Evolutionary conservation across 257 asterid species (phyloP).

Genomic region (Penstemon barbatus): DNA sequence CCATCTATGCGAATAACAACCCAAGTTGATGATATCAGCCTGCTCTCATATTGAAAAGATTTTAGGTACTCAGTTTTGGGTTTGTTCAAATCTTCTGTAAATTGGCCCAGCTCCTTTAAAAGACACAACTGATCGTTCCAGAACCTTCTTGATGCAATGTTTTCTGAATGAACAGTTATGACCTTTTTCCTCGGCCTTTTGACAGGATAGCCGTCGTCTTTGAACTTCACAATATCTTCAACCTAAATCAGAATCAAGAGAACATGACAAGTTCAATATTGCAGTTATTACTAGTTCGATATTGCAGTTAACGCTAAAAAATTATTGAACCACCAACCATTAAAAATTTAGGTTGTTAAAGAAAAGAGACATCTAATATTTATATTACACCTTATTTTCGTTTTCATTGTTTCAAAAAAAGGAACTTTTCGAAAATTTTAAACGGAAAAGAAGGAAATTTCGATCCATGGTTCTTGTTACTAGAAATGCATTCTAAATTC

Average conservation of each 20-base stretch:
- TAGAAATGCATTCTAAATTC: no score
- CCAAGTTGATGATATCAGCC: conserved; percentile 68
- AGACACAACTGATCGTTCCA: conserved; percentile 58
- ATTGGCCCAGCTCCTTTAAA: conserved; percentile 58
- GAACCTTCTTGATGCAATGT: conserved; percentile 69
- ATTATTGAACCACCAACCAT: not conserved
- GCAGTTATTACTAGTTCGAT: not conserved
- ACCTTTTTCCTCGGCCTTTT: conserved; percentile 59
- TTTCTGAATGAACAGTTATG: conserved; percentile 51
- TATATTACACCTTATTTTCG: no score
- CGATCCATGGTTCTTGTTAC: no score
- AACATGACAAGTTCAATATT: not conserved
- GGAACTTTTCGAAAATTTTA: no score
- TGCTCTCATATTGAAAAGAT: conserved; percentile 61
- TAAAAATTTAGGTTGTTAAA: no score
- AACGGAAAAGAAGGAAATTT: no score
- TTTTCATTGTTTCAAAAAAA: no score
- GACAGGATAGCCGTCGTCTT: conserved; percentile 65
- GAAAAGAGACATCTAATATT: no score
- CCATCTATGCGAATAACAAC: conserved; percentile 85
- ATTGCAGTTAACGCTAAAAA: not conserved
- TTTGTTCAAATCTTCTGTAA: conserved; percentile 51
- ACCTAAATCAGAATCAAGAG: conserved; percentile 40
- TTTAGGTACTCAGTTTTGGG: conserved; percentile 58
- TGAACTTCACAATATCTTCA: conserved; percentile 68